These are phyloP conservation scores for Ascosphaera acerosa DNA, from an alignment of 2,329 filamentous ascomycete genomes.

Conservation along the genomic window DNA sequence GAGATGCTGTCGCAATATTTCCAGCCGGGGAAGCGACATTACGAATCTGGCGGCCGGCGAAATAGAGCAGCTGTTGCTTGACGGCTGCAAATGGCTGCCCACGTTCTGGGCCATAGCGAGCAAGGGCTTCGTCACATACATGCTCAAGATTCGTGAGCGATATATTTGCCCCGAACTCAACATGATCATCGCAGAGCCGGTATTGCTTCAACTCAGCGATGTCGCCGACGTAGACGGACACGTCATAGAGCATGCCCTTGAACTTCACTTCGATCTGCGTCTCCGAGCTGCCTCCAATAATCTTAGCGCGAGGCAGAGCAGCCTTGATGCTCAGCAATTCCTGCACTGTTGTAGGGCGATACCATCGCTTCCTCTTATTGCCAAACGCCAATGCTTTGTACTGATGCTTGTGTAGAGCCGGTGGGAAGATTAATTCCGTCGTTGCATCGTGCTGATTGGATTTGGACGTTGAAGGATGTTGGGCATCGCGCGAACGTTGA, in stretches of 20 bases:
- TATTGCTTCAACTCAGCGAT: constrained; percentile 74
- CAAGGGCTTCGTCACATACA: constrained; percentile 54
- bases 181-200: constrained; percentile 46
- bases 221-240: constrained; percentile 80
- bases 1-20: constrained; percentile 80
- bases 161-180: constrained; percentile 89
- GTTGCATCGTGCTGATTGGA: constrained; percentile 72
- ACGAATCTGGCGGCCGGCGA: constrained; percentile 82
- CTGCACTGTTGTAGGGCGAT: constrained; percentile 59
- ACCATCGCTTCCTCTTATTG: constrained; percentile 89
- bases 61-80: constrained; percentile 80
- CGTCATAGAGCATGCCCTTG: constrained; percentile 73
- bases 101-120: constrained; percentile 44
- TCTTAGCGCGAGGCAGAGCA: constrained; percentile 60
- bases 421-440: constrained; percentile 87
- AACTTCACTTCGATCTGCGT: constrained; percentile 98
- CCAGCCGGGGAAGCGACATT: constrained; percentile 95
- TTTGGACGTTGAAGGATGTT: constrained; percentile 7
- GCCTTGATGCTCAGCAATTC: constrained; percentile 84
- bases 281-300: constrained; percentile 89
- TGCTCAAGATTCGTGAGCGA: constrained; percentile 73
- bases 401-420: constrained; percentile 56
- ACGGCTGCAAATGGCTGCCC: constrained; percentile 77
- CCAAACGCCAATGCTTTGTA: constrained; percentile 67
- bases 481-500: constrained; percentile 16